phyloP scores from a whole-genome alignment of 768 basidiomycete genomes.

The Podaxis mareebaensis region DNA sequence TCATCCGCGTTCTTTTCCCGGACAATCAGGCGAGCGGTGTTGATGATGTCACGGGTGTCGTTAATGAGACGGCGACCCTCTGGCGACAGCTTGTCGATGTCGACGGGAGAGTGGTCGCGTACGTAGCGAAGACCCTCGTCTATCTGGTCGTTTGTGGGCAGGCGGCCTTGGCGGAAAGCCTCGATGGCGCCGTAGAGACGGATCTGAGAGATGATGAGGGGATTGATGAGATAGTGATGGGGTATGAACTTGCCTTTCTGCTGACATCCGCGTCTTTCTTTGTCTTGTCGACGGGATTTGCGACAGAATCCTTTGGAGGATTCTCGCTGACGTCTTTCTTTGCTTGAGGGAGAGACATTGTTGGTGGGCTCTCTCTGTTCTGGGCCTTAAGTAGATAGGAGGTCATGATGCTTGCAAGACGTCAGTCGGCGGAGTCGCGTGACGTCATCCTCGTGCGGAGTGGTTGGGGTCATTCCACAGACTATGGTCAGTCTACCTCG shows the following conservation, averaged over 20 bases:
- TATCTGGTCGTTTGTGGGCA: slow-evolving; percentile 82
- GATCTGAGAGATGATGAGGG: slow-evolving; percentile 39
- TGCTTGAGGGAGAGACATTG: slow-evolving; percentile 72
- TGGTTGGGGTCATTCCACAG: too few species aligned
- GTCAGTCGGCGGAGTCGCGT: background rate
- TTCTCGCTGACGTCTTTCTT: slow-evolving; percentile 60
- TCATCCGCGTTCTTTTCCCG: slow-evolving; percentile 87
- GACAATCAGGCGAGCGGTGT: slow-evolving; percentile 72
- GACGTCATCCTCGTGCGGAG: slow-evolving; percentile 2
- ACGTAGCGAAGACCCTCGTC: slow-evolving; percentile 72
- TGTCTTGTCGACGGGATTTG: slow-evolving; percentile 61
- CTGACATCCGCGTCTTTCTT: slow-evolving; percentile 74
- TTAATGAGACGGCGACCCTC: slow-evolving; percentile 77
- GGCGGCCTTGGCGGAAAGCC: slow-evolving; percentile 76
- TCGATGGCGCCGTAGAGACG: slow-evolving; percentile 79
- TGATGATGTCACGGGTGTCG: slow-evolving; percentile 79
- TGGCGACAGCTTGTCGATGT: slow-evolving; percentile 64
- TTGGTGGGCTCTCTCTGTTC: background rate
- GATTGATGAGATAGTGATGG: background rate
- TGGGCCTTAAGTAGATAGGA: slow-evolving; percentile 1
- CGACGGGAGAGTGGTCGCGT: slow-evolving; percentile 55
- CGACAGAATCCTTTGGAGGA: slow-evolving; percentile 60
- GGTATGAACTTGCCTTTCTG: slow-evolving; percentile 53
- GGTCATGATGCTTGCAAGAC: background rate
- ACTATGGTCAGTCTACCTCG: too few species aligned